Evolutionary conservation across 2,329 filamentous ascomycete genomes (phyloP), one percentile per base, ranked within the genome.

Genomic region (Aspergillus oerlinghausenensis): DNA sequence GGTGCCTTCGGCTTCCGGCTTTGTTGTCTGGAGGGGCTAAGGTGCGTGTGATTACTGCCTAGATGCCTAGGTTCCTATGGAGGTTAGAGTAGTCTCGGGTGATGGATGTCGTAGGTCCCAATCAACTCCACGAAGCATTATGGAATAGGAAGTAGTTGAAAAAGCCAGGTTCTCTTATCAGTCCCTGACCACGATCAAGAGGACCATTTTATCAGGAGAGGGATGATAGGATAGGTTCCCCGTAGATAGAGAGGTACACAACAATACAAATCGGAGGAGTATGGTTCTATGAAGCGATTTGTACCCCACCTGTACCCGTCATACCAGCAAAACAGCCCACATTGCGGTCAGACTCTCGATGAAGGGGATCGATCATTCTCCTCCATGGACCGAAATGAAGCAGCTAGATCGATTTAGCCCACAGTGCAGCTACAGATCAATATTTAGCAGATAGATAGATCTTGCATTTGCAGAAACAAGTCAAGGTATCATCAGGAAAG

Each of bases 1-100:
- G 60, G 62, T 26, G 25, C 54, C 43, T 47, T 47, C 43, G 19
- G 43, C n/a, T 25, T 47, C 40, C n/a, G 40, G 40, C 40, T 17
- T 21, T 9, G 17, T 21, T 19, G 7, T n/a, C 40, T 43, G 19
- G 48, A 50, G 48, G 48, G 48, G 48, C 26, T 19, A 26, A 50
- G 19, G 29, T 50, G 49, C 49, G 29, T 50, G 49, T 50, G 49
- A 38, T 50, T 47, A 47, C 10, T 23, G 21, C 43, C 21, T 21
- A 23, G 43, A 29, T 4, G 9, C 28, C 28, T 29, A 29, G 28
- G 28, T 29, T 11, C 28, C 28, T 4, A 11, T 9, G 28, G 9
- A 29, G 28, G 28, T 29, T 10, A 29, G 28, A 10, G 28, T 29
- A 4, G 28, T 29, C 9, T 29, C 28, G 3, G 10, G 10, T 29